Base-by-base conservation (phyloP, 257 asterid genomes). In the Gardenia jasminoides region DNA sequence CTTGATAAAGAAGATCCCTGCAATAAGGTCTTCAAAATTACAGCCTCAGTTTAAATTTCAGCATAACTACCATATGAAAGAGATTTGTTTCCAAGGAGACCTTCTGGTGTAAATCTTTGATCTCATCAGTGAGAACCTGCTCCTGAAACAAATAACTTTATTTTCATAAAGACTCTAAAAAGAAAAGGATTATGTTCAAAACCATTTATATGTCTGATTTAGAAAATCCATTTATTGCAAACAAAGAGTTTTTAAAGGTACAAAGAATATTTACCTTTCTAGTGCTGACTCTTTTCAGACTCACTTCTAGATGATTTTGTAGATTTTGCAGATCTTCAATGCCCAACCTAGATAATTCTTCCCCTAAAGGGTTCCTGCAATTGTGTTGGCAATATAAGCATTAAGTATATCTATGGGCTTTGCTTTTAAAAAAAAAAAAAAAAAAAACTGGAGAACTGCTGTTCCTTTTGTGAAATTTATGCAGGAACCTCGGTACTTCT, bases 311-410 rank as follows among this genome's bases (percentile, higher is more conserved):
- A 77, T 85, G 90, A 76, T 83, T 89, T 84, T 90, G 92, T 80
- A 90, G 88, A 84, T 52, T 84, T 56, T 90, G 86, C 46, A 90
- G 91, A 80, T 90, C 93, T 69, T 80, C 78, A 75, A 85, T 64
- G 69, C 77, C 77, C 87, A 92, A 68, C 73, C 93, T 92, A 64
- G 79, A 78, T 72, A 92, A 87, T 74, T 89, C 87, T 80, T 89
- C 89, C 74, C 97, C 93, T 85, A 90, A 64, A 69, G 90, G 89
- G 83, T 85, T 87, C 88, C 97, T 92, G 89, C 80, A 81, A 75
- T 80, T 59, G 26, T 8, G 66, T 22, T 36, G 41, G 41, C 41
- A 36, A n/a, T n/a, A n/a, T n/a, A n/a, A n/a, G n/a, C n/a, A n/a
- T n/a, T n/a, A n/a, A n/a, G n/a, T n/a, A n/a, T n/a, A n/a, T n/a